phyloP scores from a whole-genome alignment of 2,329 filamentous ascomycete genomes.

The Xylaria sp. region DNA sequence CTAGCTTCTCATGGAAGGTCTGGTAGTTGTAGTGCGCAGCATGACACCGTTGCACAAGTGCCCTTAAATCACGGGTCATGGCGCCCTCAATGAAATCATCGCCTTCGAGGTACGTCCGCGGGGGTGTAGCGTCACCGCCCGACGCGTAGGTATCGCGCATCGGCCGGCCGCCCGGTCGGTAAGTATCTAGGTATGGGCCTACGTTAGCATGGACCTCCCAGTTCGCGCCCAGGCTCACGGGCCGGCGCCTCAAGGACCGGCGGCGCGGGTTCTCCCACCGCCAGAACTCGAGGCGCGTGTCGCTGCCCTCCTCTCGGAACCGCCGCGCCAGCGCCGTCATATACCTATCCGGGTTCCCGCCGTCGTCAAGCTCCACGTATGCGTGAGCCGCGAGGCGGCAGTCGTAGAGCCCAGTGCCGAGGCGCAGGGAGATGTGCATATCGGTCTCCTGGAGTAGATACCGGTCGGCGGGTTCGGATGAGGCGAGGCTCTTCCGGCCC shows the following conservation, averaged over 20 bases:
- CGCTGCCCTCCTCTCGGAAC: not conserved
- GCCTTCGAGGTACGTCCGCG: not conserved
- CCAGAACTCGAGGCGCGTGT: constrained; percentile 32
- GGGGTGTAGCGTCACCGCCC: not conserved
- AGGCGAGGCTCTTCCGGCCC: constrained; percentile 9
- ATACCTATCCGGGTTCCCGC: constrained; percentile 27
- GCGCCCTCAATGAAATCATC: not conserved
- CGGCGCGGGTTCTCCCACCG: constrained; percentile 11
- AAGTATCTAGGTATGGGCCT: constrained; percentile 36
- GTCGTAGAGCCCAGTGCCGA: constrained; percentile 29
- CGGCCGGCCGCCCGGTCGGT: constrained; percentile 23
- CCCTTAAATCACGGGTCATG: constrained; percentile 22
- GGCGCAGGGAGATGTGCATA: constrained; percentile 37
- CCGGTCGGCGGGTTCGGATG: not conserved
- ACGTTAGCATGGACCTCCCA: constrained; percentile 37
- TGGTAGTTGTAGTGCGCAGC: constrained; percentile 24
- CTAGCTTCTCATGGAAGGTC: constrained; percentile 16
- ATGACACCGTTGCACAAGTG: constrained; percentile 10
- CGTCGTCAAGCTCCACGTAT: constrained; percentile 25
- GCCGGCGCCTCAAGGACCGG: constrained; percentile 9
- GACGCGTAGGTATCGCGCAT: constrained; percentile 20
- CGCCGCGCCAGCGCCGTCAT: constrained; percentile 17
- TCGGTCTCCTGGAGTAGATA: constrained; percentile 21
- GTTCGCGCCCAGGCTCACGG: constrained; percentile 17
- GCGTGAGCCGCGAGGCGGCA: constrained; percentile 29